Evolutionary conservation across 2,329 filamentous ascomycete species (phyloP).

Genomic region (Xylariomycetidae sp.): DNA sequence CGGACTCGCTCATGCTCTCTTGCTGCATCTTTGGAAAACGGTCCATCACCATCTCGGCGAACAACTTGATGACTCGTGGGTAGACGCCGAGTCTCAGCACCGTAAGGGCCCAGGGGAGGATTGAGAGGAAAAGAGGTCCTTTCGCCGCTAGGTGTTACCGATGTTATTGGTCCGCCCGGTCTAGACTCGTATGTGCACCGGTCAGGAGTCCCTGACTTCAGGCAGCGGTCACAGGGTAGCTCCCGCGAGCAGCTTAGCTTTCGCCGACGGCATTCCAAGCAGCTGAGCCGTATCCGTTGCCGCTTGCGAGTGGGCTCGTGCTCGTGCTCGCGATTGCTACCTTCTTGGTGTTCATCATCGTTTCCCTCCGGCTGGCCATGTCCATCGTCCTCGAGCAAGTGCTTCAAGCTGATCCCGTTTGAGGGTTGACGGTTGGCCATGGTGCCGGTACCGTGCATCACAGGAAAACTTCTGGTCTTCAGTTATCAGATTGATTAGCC

Average conservation of each 20-base stretch:
- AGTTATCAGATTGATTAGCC: too few relatives aligned
- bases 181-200: slow-evolving; percentile 53
- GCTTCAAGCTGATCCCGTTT: too few relatives aligned
- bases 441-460: too few relatives aligned
- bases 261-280: slow-evolving; percentile 53
- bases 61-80: slow-evolving; percentile 25
- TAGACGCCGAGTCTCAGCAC: slow-evolving; percentile 20
- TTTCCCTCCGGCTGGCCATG: too few relatives aligned
- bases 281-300: slow-evolving; percentile 53
- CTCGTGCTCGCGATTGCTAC: slow-evolving; percentile 21
- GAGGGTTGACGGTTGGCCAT: too few relatives aligned
- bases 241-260: slow-evolving; percentile 58
- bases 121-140: slow-evolving; percentile 39
- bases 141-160: slow-evolving; percentile 29
- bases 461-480: too few relatives aligned
- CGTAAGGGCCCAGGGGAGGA: slow-evolving; percentile 38
- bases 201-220: slow-evolving; percentile 56
- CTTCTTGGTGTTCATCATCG: slow-evolving; percentile 15
- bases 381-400: slow-evolving; percentile 10
- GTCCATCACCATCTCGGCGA: slow-evolving; percentile 28
- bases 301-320: slow-evolving; percentile 46
- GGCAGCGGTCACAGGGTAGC: slow-evolving; percentile 55
- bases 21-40: slow-evolving; percentile 31
- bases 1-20: slow-evolving; percentile 54
- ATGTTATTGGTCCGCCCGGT: slow-evolving; percentile 22